Evolutionary conservation across 129 eudicot species (phyloP).

Genomic region (Glebionis coronaria): DNA sequence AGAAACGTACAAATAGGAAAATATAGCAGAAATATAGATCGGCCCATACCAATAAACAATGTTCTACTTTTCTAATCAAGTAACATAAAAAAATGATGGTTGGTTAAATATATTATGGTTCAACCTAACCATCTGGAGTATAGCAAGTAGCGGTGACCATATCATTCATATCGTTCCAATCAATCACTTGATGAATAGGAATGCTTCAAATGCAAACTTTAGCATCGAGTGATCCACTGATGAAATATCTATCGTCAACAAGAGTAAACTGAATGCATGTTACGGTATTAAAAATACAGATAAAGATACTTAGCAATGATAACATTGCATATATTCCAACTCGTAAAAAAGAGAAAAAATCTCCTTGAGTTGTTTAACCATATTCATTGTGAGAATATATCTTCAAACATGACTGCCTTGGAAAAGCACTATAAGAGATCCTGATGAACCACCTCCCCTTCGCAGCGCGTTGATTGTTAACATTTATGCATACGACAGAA

Average conservation of each 20-base stretch:
- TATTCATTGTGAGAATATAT: conserved; percentile 93
- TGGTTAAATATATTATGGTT: conserved; percentile 18
- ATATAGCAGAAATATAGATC: conserved; percentile 11
- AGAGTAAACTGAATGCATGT: conserved; percentile 99
- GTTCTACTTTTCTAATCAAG: background rate
- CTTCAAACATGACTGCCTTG: conserved; percentile 87
- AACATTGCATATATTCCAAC: background rate
- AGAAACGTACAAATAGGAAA: background rate
- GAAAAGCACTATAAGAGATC: conserved; percentile 53
- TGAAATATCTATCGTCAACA: conserved; percentile 86
- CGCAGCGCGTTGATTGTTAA: conserved; percentile 45
- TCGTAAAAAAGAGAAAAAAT: background rate
- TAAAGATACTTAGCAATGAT: conserved; percentile 8
- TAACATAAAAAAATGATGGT: conserved; percentile 14
- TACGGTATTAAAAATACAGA: conserved; percentile 41
- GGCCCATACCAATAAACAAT: conserved; percentile 41
- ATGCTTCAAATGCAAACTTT: conserved; percentile 99
- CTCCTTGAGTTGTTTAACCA: conserved; percentile 42
- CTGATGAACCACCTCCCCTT: conserved; percentile 51
- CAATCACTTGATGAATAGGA: conserved; percentile 92
- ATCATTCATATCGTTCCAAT: conserved; percentile 97
- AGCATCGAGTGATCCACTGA: conserved; percentile 97
- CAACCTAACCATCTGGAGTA: conserved; percentile 99
- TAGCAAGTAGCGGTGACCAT: conserved; percentile 99
- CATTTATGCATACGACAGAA: conserved; percentile 30